These are phyloP conservation scores for Apiotrichum mycotoxinovorans DNA, from an alignment of 1,284 basidiomycete species.

Conservation along the genomic window DNA sequence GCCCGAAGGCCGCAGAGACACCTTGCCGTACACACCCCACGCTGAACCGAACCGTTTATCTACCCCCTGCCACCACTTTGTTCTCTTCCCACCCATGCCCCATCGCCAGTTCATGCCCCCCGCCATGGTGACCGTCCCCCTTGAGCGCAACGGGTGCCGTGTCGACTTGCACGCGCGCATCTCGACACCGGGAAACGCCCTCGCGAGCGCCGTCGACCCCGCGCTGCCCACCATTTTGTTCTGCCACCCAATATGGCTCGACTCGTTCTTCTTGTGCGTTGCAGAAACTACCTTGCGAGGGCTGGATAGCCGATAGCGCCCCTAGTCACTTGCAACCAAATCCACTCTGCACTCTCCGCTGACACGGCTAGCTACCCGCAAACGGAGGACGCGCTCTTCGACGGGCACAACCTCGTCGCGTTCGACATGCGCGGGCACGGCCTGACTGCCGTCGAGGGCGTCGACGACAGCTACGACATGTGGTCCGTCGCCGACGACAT, in stretches of 20 bases:
- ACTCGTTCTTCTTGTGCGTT: constrained; percentile 19
- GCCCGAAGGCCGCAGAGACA: not conserved
- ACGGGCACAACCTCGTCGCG: constrained; percentile 28
- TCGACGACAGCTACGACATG: constrained; percentile 11
- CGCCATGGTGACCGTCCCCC: not conserved
- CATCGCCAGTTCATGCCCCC: constrained; percentile 31
- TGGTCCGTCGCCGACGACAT: constrained; percentile 15
- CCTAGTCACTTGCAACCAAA: too few species aligned
- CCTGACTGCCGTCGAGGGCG: constrained; percentile 7
- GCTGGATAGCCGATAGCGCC: too few species aligned
- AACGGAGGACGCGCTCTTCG: constrained; percentile 28
- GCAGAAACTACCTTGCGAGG: too few species aligned
- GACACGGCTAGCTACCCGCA: constrained; percentile 31
- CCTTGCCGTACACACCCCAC: too few species aligned
- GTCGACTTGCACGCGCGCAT: constrained; percentile 11
- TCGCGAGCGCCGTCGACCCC: not conserved
- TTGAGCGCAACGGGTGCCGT: not conserved
- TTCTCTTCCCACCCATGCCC: constrained; percentile 67
- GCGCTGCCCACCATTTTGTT: constrained; percentile 12
- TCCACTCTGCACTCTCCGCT: too few species aligned
- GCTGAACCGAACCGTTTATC: not conserved
- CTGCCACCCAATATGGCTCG: constrained; percentile 20
- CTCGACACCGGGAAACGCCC: not conserved
- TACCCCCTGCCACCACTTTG: not conserved
- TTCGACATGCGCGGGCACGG: constrained; percentile 32